Evolutionary conservation across 208 protist genomes (phyloP).

Genomic region (Crithidia sp.): DNA sequence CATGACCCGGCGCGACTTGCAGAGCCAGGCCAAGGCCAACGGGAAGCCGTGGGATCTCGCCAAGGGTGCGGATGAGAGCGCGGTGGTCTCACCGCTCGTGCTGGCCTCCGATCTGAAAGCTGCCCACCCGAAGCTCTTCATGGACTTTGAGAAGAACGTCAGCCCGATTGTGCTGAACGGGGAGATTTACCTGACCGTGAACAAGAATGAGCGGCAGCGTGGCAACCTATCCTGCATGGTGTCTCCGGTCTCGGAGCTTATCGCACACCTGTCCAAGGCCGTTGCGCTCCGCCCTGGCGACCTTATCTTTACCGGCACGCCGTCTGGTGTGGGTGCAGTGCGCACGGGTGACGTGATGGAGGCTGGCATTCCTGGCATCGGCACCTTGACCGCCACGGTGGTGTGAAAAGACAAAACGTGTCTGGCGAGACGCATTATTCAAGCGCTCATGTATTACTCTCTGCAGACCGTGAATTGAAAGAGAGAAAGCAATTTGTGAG

Average conservation of each 20-base stretch:
- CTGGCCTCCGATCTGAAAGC: constrained; percentile 36
- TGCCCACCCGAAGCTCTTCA: constrained; percentile 49
- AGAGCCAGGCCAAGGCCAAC: constrained; percentile 68
- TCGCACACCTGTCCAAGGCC: constrained; percentile 66
- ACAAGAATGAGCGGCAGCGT: constrained; percentile 65
- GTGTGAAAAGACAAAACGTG: constrained; percentile 12
- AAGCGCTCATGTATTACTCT: no score
- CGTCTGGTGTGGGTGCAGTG: constrained; percentile 80
- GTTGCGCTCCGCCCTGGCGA: constrained; percentile 85
- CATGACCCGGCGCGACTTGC: constrained; percentile 89
- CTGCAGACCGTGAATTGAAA: no score
- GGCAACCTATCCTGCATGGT: constrained; percentile 74
- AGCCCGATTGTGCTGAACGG: constrained; percentile 33
- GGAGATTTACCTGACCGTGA: constrained; percentile 66
- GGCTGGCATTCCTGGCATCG: constrained; percentile 64
- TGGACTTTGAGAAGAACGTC: constrained; percentile 14
- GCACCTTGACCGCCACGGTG: constrained; percentile 50
- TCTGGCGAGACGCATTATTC: no score
- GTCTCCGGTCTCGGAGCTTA: constrained; percentile 53
- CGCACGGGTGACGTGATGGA: constrained; percentile 71
- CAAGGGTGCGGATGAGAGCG: constrained; percentile 84
- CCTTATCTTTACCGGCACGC: constrained; percentile 89
- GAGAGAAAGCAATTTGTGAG: no score
- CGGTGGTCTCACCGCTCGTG: constrained; percentile 61
- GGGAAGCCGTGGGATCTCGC: constrained; percentile 86